Percentiles rank a stretch among this genome's conserved stretches.
Evolutionary conservation across 495 filamentous ascomycete species (phyloP).

Genomic region (Staphylotrichum tortipilum): DNA sequence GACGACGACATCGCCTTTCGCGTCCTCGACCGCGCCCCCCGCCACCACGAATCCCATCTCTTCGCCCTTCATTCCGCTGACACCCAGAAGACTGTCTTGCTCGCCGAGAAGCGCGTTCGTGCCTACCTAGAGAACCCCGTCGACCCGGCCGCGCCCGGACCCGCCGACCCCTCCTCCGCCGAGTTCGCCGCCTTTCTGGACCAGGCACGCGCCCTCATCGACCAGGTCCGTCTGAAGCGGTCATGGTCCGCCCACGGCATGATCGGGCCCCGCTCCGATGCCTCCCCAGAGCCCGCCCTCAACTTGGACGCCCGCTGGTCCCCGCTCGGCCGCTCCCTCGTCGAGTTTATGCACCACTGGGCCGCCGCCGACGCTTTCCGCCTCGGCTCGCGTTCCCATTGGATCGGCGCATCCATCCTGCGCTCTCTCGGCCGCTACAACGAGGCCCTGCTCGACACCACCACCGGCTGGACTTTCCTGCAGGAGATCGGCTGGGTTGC

Average conservation of each 20-base stretch:
- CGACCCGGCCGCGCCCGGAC: neutral
- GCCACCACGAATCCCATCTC: constrained; percentile 29
- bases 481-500: constrained; percentile 78
- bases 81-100: constrained; percentile 15
- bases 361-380: constrained; percentile 46
- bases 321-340: constrained; percentile 46
- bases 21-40: constrained; percentile 23
- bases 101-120: constrained; percentile 26
- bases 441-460: constrained; percentile 42
- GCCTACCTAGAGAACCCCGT: constrained; percentile 18
- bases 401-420: constrained; percentile 62
- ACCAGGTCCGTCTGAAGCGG: constrained; percentile 55
- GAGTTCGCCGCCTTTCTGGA: constrained; percentile 42
- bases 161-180: too few relatives aligned
- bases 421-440: constrained; percentile 63
- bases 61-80: constrained; percentile 31
- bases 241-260: constrained; percentile 49
- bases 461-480: constrained; percentile 60
- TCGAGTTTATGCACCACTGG: constrained; percentile 67
- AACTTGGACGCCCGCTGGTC: constrained; percentile 34
- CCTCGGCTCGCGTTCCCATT: constrained; percentile 39
- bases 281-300: constrained; percentile 9
- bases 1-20: constrained; percentile 47
- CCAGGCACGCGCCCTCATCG: constrained; percentile 58
- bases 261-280: constrained; percentile 35